phyloP scores from a whole-genome alignment of 345 rosid species.

The Rubroshorea leprosula region DNA sequence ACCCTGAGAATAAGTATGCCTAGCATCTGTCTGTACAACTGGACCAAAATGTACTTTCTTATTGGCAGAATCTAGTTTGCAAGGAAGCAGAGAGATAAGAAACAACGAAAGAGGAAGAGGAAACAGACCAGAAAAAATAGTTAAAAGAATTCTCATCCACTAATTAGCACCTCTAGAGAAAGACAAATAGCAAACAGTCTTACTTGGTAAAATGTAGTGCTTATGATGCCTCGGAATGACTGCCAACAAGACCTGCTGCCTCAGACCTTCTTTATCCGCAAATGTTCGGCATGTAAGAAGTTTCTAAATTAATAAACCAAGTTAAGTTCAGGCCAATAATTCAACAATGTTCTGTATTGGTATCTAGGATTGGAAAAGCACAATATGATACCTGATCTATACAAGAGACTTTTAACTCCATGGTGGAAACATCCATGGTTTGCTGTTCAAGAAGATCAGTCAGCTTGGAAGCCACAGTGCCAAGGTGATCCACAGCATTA shows the following conservation, averaged over 20 bases:
- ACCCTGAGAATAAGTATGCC: slow-evolving; percentile 60
- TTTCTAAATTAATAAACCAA: slow-evolving; percentile 42
- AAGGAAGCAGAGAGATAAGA: slow-evolving; percentile 12
- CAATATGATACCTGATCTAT: slow-evolving; percentile 57
- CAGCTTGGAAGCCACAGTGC: slow-evolving; percentile 95
- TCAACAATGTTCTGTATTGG: slow-evolving; percentile 6
- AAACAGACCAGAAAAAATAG: neutral
- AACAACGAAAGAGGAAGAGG: slow-evolving; percentile 9
- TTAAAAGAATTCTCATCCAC: neutral
- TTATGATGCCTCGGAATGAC: slow-evolving; percentile 87
- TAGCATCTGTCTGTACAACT: slow-evolving; percentile 52
- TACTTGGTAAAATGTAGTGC: slow-evolving; percentile 92
- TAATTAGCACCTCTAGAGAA: neutral
- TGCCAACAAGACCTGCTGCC: slow-evolving; percentile 86
- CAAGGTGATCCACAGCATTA: slow-evolving; percentile 96
- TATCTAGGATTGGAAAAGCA: neutral
- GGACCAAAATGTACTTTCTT: slow-evolving; percentile 94
- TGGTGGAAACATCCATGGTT: slow-evolving; percentile 56
- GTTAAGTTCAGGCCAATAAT: slow-evolving; percentile 11
- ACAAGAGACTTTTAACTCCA: slow-evolving; percentile 67
- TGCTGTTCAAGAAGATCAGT: slow-evolving; percentile 89
- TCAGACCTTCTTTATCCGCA: slow-evolving; percentile 67
- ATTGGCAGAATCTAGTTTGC: slow-evolving; percentile 61
- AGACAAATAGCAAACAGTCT: slow-evolving; percentile 18
- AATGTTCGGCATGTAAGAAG: slow-evolving; percentile 74